These are phyloP conservation scores for Dissophora globulifera DNA, from an alignment of 192 early-diverging fungal genomes.

Conservation along the genomic window DNA sequence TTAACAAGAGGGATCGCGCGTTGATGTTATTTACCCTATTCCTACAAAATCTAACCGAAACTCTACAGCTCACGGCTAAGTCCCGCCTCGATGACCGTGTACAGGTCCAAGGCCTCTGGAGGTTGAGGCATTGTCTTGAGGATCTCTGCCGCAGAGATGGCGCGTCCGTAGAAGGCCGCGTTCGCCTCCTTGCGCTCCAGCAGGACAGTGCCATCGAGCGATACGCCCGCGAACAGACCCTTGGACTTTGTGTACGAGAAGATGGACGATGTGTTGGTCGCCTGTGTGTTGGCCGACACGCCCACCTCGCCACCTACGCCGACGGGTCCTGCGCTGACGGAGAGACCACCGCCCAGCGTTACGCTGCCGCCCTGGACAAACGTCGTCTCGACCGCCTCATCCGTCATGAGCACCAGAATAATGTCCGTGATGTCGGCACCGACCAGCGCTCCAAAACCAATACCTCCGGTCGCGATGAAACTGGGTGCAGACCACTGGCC, in stretches of 20 bases:
- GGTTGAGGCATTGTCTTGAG: slow-evolving; percentile 76
- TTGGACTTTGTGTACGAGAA: slow-evolving; percentile 91
- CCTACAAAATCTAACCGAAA: no score
- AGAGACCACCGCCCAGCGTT: slow-evolving; percentile 88
- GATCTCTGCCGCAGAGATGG: slow-evolving; percentile 81
- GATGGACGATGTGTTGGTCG: slow-evolving; percentile 74
- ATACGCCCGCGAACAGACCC: slow-evolving; percentile 91
- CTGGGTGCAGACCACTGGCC: slow-evolving; percentile 87
- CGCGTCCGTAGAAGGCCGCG: slow-evolving; percentile 76
- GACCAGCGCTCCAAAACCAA: slow-evolving; percentile 89
- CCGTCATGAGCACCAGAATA: slow-evolving; percentile 91
- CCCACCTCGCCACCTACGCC: slow-evolving; percentile 60
- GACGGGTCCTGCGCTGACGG: slow-evolving; percentile 65
- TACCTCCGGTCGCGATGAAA: slow-evolving; percentile 86
- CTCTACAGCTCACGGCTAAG: slow-evolving; percentile 55
- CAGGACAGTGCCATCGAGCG: slow-evolving; percentile 84
- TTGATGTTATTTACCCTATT: no score
- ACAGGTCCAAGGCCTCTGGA: slow-evolving; percentile 81
- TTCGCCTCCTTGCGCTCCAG: slow-evolving; percentile 89
- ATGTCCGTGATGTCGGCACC: slow-evolving; percentile 93
- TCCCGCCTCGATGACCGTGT: slow-evolving; percentile 73
- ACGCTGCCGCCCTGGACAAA: slow-evolving; percentile 89
- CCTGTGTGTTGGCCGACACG: slow-evolving; percentile 49
- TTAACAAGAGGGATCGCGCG: no score
- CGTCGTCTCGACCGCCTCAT: slow-evolving; percentile 85